Conservation (phyloP, 179 eudicot genomes). For the Drosera spatulata region DNA sequence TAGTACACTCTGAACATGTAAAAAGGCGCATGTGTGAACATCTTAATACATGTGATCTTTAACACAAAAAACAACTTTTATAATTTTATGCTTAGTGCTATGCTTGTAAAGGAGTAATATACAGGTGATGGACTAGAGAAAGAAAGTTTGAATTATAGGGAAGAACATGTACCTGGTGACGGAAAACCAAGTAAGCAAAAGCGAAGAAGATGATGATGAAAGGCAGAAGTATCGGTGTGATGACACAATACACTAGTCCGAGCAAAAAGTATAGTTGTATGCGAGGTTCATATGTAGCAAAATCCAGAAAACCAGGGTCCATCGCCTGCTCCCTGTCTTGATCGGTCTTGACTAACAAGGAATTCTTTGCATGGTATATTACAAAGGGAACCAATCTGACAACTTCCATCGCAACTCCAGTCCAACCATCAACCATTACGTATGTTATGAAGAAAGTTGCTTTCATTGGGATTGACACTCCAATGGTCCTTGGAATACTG, state of each 20-base stretch:
- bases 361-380: constrained; percentile 72
- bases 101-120: no score
- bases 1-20: no score
- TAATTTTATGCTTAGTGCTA: no score
- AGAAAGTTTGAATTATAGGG: neutral
- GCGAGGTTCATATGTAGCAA: constrained; percentile 49
- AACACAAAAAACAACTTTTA: no score
- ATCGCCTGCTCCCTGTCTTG: constrained; percentile 80
- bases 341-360: constrained; percentile 82
- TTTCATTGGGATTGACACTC: constrained; percentile 60
- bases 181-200: constrained; percentile 77
- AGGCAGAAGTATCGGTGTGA: constrained; percentile 26
- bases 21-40: no score
- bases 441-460: constrained; percentile 51
- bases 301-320: constrained; percentile 75
- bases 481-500: constrained; percentile 80
- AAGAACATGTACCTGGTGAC: constrained; percentile 60
- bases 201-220: constrained; percentile 78
- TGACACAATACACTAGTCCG: no score
- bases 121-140: neutral
- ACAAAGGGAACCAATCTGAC: constrained; percentile 70
- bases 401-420: constrained; percentile 86
- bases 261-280: constrained; percentile 20
- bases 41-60: no score
- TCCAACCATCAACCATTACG: constrained; percentile 98